phyloP scores from a whole-genome alignment of 2,329 filamentous ascomycete species.

The Chrysosporium queenslandicum region DNA sequence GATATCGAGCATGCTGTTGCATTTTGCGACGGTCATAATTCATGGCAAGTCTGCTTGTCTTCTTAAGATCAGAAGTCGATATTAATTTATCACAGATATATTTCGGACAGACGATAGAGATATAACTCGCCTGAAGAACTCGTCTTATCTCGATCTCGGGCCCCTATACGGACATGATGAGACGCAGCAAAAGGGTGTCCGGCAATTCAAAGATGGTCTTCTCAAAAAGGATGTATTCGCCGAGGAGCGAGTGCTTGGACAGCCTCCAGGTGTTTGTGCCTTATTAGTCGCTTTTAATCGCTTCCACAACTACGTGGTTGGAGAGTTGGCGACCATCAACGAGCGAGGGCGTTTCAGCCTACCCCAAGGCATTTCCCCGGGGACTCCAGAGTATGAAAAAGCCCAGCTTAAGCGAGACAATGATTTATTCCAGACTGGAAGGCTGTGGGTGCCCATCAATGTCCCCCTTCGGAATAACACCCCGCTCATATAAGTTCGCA shows the following conservation, averaged over 20 bases:
- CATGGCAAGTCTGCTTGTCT: constrained; percentile 28
- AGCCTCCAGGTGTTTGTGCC: constrained; percentile 29
- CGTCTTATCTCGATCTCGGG: constrained; percentile 41
- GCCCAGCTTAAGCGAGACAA: constrained; percentile 30
- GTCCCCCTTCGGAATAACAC: not conserved
- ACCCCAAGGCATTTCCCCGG: constrained; percentile 18
- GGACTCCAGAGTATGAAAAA: constrained; percentile 24
- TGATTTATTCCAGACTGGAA: constrained; percentile 29
- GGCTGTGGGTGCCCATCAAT: constrained; percentile 19
- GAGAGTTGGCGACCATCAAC: constrained; percentile 33
- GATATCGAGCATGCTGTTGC: constrained; percentile 41
- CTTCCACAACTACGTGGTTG: constrained; percentile 35
- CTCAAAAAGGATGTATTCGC: constrained; percentile 34
- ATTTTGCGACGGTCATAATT: constrained; percentile 44
- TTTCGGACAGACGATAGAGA: constrained; percentile 33
- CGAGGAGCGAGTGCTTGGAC: constrained; percentile 26
- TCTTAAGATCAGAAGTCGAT: not conserved
- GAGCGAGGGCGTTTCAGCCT: constrained; percentile 31
- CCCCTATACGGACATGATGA: constrained; percentile 36
- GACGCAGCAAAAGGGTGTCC: constrained; percentile 28
- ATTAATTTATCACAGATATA: constrained; percentile 26
- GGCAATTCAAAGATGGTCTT: constrained; percentile 29
- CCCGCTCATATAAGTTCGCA: not conserved
- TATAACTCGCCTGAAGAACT: constrained; percentile 30
- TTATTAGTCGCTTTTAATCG: constrained; percentile 32